These are phyloP conservation scores for Leccinum variicolor DNA, from an alignment of 768 basidiomycete species.

Conservation along the genomic window DNA sequence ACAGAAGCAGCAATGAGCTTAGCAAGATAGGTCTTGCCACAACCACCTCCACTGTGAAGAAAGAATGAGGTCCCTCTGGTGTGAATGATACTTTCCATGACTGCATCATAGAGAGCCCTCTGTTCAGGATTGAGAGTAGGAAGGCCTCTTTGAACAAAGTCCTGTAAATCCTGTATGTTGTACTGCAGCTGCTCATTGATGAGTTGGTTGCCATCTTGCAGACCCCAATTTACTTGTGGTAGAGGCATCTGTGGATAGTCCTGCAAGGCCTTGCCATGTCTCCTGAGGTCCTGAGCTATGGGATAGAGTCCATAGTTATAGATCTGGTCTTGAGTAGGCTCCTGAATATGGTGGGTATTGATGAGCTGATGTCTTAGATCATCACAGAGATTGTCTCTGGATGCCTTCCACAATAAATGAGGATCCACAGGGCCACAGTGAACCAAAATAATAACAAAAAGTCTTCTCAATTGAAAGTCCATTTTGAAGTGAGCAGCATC, in stretches of 20 bases:
- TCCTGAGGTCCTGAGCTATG: not conserved
- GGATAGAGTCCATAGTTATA: not conserved
- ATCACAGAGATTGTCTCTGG: not conserved
- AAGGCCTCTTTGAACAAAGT: not conserved
- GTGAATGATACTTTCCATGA: not conserved
- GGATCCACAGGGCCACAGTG: not conserved
- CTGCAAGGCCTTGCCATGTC: not conserved
- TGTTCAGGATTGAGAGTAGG: not conserved
- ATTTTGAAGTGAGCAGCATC: too few species aligned
- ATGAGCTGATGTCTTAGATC: not conserved
- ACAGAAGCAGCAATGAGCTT: not conserved
- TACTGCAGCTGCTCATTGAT: constrained; percentile 8
- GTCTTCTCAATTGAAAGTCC: not conserved
- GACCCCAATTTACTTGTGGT: not conserved
- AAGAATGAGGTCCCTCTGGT: not conserved
- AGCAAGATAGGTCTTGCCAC: too few species aligned
- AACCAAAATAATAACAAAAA: not conserved
- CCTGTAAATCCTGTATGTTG: not conserved
- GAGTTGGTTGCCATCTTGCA: not conserved
- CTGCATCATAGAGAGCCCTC: not conserved
- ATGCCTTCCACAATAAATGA: not conserved
- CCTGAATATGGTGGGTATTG: not conserved
- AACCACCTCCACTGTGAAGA: too few species aligned
- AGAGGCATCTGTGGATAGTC: not conserved
- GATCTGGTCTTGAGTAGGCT: not conserved